Base-by-base conservation (phyloP, 768 basidiomycete genomes). In the Cystofilobasidium macerans region DNA sequence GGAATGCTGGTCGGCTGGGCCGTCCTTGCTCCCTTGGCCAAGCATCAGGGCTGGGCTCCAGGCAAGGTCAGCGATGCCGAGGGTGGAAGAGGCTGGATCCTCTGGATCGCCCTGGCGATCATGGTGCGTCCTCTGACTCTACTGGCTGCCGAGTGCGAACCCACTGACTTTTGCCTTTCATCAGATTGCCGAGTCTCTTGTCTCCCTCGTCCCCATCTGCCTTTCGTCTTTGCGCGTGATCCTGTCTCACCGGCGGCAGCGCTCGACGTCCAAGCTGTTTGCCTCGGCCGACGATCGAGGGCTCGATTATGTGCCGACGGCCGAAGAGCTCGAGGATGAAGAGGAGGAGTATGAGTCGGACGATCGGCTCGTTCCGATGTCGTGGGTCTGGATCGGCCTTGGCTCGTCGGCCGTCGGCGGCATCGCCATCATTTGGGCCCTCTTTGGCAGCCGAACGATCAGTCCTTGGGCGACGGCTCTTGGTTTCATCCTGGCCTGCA, bases 1-100 rank as follows among this genome's bases (percentile, higher is more conserved):
- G 92, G 94, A 33, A 97, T 95, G 94, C 70, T 97, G n/a, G 85
- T 87, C 13, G 94, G 94, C 12, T 98, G 94, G 94, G 93, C 84
- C 5, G 77, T 97, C 26, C 79, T 98, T n/a, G 90, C 90, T 0
- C 94, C 94, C 7, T 73, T 97, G 9, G 82, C 91, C 8, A 92
- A 90, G 72, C 71, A 81, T 54, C 75, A 78, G 0, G 90, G 88
- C 14, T 98, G 94, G 94, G 93, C 94, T 0, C 91, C 94, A 53
- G 94, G 92, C 6, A 84, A 87, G 12, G 90, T 94, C 7, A 84
- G 85, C 1, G 88, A 89, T 70, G 89, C 91, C 82, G 81, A 81
- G 67, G 94, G 94, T 47, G 86, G 91, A n/a, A 83, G 93, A 60
- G 78, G 77, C 38, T 94, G 90, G 90, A 91, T 94, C 62, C 82